These are phyloP conservation scores for Geosmithia putterillii DNA, from an alignment of 2,329 filamentous ascomycete genomes.

Conservation along the genomic window DNA sequence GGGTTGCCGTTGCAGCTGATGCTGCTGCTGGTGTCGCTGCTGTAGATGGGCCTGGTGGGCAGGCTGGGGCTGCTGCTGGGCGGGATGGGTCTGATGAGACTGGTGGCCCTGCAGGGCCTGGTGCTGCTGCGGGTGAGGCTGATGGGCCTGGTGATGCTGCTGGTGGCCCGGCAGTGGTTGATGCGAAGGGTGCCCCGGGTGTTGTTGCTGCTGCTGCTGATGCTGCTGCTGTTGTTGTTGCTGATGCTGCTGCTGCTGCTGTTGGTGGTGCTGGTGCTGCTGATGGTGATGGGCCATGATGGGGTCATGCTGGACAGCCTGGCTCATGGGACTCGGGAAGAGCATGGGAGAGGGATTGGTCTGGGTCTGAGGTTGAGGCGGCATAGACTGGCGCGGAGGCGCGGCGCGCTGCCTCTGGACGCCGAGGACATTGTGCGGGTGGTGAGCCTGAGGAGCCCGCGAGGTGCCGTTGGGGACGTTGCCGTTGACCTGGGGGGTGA, in stretches of 20 bases:
- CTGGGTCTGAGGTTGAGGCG: constrained; percentile 23
- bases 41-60: constrained; percentile 12
- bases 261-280: constrained; percentile 10
- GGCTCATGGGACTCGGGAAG: constrained; percentile 23
- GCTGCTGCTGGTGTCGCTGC: constrained; percentile 15
- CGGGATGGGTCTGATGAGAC: constrained; percentile 14
- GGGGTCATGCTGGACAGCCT: constrained; percentile 27
- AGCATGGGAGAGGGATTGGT: constrained; percentile 23
- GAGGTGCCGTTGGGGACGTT: constrained; percentile 36
- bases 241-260: constrained; percentile 14
- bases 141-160: constrained; percentile 16
- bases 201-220: constrained; percentile 12
- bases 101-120: constrained; percentile 13
- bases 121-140: constrained; percentile 15
- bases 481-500: constrained; percentile 32
- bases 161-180: constrained; percentile 8
- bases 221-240: constrained; percentile 14
- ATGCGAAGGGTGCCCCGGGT: constrained; percentile 10
- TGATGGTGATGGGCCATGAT: constrained; percentile 29
- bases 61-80: constrained; percentile 13
- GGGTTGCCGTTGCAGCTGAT: constrained; percentile 14
- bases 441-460: constrained; percentile 27
- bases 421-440: constrained; percentile 29
- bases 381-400: constrained; percentile 32
- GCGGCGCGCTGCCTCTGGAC: constrained; percentile 31